Conservation (phyloP, 2,329 filamentous ascomycete genomes). For the Xylariaceae sp. region DNA sequence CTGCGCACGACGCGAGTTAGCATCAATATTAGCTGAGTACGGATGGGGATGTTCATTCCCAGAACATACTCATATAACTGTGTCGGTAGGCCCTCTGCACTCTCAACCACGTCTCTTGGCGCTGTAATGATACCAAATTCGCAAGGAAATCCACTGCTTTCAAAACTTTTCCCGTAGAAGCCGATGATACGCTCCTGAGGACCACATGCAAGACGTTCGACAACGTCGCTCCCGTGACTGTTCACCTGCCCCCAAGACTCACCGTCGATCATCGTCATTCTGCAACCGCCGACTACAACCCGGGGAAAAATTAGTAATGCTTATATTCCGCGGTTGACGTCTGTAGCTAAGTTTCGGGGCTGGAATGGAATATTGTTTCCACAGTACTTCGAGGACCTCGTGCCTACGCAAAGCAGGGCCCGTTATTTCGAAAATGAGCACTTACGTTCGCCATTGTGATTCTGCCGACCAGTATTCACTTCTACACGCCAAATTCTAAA, state of each 20-base stretch:
- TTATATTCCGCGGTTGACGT: background rate
- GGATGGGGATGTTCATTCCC: no score
- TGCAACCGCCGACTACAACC: conserved; percentile 15
- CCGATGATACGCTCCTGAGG: conserved; percentile 42
- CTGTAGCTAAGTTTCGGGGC: background rate
- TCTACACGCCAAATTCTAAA: conserved; percentile 31
- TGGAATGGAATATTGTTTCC: background rate
- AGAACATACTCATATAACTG: conserved; percentile 26
- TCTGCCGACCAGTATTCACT: conserved; percentile 19
- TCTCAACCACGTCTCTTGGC: conserved; percentile 31
- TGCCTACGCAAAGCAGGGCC: background rate
- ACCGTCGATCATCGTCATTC: conserved; percentile 23
- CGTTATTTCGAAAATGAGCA: background rate
- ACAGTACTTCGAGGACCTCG: background rate
- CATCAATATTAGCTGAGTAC: no score
- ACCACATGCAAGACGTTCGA: conserved; percentile 29
- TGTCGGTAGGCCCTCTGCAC: conserved; percentile 35
- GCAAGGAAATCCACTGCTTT: conserved; percentile 23
- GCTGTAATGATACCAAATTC: conserved; percentile 50
- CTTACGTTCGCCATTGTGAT: conserved; percentile 5
- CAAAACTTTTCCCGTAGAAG: conserved; percentile 41
- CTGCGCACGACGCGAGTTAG: conserved; percentile 22
- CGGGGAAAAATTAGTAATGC: background rate
- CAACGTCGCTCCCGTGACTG: conserved; percentile 14
- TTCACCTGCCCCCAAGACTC: conserved; percentile 14